A percentile compares a stretch with the other conserved stretches of the same genome.
Evolutionary conservation across 306 rosid species (phyloP).

Genomic region (Sophora flavescens): DNA sequence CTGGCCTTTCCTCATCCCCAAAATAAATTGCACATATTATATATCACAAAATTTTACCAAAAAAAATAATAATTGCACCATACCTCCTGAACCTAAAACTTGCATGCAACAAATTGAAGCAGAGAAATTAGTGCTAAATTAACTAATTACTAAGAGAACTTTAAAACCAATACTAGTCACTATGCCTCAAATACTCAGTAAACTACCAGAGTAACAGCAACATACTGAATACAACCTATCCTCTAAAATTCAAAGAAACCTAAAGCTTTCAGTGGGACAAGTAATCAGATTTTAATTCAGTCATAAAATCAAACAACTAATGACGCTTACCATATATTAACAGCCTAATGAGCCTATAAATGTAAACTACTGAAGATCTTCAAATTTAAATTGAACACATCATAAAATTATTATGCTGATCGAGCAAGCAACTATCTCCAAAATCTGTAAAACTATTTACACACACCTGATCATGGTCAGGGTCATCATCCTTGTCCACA

Average conservation of each 20-base stretch:
- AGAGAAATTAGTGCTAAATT: constrained; percentile 8
- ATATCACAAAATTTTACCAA: neutral
- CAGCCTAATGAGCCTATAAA: constrained; percentile 36
- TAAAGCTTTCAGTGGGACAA: constrained; percentile 2
- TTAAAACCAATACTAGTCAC: neutral
- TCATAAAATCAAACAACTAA: constrained; percentile 12
- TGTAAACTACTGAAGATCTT: constrained; percentile 11
- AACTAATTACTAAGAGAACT: constrained; percentile 16
- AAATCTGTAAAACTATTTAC: constrained; percentile 15
- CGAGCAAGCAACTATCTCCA: constrained; percentile 23
- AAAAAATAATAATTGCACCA: neutral
- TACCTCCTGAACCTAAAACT: constrained; percentile 6
- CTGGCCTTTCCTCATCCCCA: neutral
- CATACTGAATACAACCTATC: neutral
- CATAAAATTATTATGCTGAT: constrained; percentile 14
- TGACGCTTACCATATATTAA: constrained; percentile 39
- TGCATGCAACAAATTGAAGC: constrained; percentile 38
- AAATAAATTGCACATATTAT: constrained; percentile 28
- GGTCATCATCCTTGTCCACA: constrained; percentile 83
- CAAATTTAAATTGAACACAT: constrained; percentile 6
- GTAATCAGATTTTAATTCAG: constrained; percentile 21
- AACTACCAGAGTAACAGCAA: constrained; percentile 12
- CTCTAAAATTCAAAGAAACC: constrained; percentile 28
- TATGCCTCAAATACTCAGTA: neutral
- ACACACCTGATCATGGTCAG: constrained; percentile 82